Evolutionary conservation across 805 yeast species (phyloP).

Genomic region (Jamesozyma lodderae): DNA sequence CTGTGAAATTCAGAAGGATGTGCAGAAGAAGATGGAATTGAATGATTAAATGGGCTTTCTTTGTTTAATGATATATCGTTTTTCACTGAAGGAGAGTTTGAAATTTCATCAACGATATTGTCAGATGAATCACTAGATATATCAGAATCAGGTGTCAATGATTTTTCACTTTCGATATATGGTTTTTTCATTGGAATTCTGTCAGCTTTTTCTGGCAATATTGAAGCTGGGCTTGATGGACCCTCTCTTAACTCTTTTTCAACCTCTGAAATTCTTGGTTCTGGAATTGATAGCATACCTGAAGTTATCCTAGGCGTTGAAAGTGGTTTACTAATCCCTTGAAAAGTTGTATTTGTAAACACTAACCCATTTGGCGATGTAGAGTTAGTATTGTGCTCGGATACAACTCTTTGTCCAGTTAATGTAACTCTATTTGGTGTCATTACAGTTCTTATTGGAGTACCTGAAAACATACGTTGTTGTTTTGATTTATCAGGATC

Average conservation of each 20-base stretch:
- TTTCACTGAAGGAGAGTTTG: conserved; percentile 1
- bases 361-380: conserved; percentile 11
- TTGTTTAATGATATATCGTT: conserved; percentile 1
- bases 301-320: conserved; percentile 33
- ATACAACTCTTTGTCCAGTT: conserved; percentile 21
- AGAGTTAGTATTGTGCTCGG: conserved; percentile 10
- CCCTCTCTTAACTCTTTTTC: conserved; percentile 34
- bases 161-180: conserved; percentile 14
- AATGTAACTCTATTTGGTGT: conserved; percentile 24
- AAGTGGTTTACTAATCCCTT: neutral
- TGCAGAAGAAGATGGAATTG: neutral
- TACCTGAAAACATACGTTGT: conserved; percentile 27
- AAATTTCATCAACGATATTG: neutral
- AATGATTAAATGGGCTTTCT: conserved; percentile 8
- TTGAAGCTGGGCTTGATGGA: conserved; percentile 30
- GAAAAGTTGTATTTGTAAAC: conserved; percentile 5
- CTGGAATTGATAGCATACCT: conserved; percentile 38
- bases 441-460: conserved; percentile 21
- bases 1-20: neutral
- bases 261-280: conserved; percentile 35
- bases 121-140: conserved; percentile 2
- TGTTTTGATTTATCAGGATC: conserved; percentile 32
- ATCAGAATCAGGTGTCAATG: conserved; percentile 3
- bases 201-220: conserved; percentile 26
- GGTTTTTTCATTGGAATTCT: conserved; percentile 32